Conservation (phyloP, 768 basidiomycete species). For the Plicaturopsis crispa region DNA sequence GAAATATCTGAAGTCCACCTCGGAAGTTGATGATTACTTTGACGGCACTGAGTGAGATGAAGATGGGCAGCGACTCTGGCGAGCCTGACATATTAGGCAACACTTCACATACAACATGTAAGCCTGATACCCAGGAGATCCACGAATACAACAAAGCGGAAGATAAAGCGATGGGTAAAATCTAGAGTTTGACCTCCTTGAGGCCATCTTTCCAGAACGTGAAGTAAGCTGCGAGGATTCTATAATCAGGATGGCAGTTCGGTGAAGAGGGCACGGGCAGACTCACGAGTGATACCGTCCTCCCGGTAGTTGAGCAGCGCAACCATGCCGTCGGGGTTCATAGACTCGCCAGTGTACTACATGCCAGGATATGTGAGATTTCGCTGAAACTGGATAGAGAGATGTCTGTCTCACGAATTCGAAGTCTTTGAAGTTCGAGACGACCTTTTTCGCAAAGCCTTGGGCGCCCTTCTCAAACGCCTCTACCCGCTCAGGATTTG, state of each 20-base stretch:
- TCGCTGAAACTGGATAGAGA: not conserved
- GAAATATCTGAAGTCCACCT: too few species aligned
- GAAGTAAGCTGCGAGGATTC: constrained; percentile 57
- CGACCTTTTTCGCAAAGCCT: constrained; percentile 79
- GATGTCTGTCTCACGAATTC: constrained; percentile 63
- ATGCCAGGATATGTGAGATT: constrained; percentile 3
- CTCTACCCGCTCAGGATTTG: constrained; percentile 51
- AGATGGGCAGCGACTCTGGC: too few species aligned
- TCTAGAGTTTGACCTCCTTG: constrained; percentile 68
- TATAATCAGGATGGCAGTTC: constrained; percentile 8
- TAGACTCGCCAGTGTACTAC: constrained; percentile 64
- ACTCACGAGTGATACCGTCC: constrained; percentile 78
- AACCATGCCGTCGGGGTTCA: constrained; percentile 91
- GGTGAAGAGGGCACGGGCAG: not conserved
- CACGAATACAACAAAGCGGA: too few species aligned
- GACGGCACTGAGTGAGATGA: too few species aligned
- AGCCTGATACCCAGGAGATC: too few species aligned
- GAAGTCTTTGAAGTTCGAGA: constrained; percentile 86
- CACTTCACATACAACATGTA: too few species aligned
- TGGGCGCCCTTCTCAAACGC: constrained; percentile 79
- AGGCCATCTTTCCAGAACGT: constrained; percentile 96
- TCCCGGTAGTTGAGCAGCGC: constrained; percentile 92
- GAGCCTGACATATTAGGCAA: too few species aligned
- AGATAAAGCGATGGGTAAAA: too few species aligned
- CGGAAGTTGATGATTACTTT: too few species aligned